A percentile compares a stretch with the other conserved stretches of the same genome.
Conservation (phyloP, 306 rosid genomes). For the Cucurbita argyrosperma region DNA sequence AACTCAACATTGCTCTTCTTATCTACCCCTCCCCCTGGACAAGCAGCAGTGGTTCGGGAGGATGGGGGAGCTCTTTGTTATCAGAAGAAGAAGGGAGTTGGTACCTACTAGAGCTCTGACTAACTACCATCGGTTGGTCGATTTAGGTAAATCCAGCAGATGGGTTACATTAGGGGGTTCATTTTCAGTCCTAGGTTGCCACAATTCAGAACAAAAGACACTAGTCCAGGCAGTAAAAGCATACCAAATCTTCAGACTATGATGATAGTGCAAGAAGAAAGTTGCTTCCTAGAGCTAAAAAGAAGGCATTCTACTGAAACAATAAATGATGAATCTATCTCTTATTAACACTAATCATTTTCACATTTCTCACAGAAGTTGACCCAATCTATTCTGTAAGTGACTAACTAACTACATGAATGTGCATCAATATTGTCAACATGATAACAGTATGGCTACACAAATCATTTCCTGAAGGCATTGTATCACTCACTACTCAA, state of each 20-base stretch:
- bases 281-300: background rate
- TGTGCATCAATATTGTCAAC: background rate
- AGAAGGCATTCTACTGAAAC: background rate
- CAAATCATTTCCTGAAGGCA: background rate
- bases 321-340: background rate
- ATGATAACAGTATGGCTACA: background rate
- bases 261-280: background rate
- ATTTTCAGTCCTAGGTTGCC: background rate
- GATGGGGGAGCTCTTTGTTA: background rate
- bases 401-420: conserved; percentile 1
- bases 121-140: background rate
- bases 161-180: background rate
- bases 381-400: background rate
- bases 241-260: background rate
- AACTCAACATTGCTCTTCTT: background rate
- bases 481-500: background rate
- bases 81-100: background rate
- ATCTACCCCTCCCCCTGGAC: background rate
- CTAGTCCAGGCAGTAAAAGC: background rate
- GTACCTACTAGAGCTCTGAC: background rate
- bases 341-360: background rate
- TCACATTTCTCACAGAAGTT: background rate
- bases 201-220: background rate
- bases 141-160: background rate
- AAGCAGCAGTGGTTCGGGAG: background rate